Base-by-base conservation (phyloP, 768 basidiomycete genomes). In the Mycena venus region DNA sequence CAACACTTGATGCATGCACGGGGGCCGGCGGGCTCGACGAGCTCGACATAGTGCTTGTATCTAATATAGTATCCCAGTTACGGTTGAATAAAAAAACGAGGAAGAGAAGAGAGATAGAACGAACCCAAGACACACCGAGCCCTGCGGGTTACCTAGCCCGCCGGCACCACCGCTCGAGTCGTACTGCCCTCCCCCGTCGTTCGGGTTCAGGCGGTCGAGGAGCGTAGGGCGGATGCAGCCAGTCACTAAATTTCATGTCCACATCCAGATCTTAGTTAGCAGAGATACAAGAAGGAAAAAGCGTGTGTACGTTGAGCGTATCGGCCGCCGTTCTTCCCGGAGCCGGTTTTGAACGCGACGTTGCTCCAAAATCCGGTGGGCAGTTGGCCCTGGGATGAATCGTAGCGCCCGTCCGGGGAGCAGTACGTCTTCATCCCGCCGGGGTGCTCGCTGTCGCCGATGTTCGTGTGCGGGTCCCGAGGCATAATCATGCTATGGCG, bases 1-100 rank as follows among this genome's bases (percentile, higher is more conserved):
- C 91, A 91, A 76, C 91, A 91, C 78, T 85, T 86, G 74, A 91
- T 89, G 79, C 91, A 91, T 9, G 90, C 90, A 2, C 91, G 85
- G 3, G 79, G 80, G 7, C 82, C 89, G 25, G 82, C 82, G 15
- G 90, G 91, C 78, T 91, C 91, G 31, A 91, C 84, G 21, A 91
- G 80, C 74, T 91, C 91, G 25, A 91, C 89, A 75, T 91, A 91
- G 79, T 91, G 89, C 40, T 90, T 90, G 79, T 90, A 91, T 5
- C 88, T 88, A 49, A 12, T 19, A 17, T 29, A n/a, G n/a, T n/a
- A n/a, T n/a, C n/a, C n/a, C n/a, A n/a, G 31, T 32, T 25, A 10
- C 27, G 5, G 15, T 23, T 27, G 23, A 53, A 14, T 23, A 14
- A 6, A 53, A 23, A n/a, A 21, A 49, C 3, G 23, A 8, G 15